These are phyloP conservation scores for Trametes gibbosa DNA, from an alignment of 768 basidiomycete species.

Conservation along the genomic window DNA sequence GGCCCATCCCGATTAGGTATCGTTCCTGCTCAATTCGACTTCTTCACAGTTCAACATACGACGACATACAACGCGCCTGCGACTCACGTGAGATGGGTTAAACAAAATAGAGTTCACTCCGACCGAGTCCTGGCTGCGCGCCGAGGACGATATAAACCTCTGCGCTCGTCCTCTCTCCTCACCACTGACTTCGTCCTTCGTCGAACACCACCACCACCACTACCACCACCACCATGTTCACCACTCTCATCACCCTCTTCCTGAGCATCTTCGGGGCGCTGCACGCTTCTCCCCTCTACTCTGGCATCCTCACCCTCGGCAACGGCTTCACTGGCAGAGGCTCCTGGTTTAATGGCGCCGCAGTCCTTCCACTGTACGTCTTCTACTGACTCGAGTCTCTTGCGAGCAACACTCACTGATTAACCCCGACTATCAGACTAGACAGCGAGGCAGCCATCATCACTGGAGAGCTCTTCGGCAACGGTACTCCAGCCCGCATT, in stretches of 20 bases:
- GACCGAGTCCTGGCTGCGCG: background rate
- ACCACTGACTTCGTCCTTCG: background rate
- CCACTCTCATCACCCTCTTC: too few relatives aligned
- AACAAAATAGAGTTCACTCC: constrained; percentile 8
- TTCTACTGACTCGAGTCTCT: too few relatives aligned
- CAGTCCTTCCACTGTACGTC: background rate
- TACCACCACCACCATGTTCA: background rate
- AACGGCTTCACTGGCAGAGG: background rate
- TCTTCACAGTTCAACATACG: too few relatives aligned
- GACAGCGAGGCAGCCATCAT: background rate
- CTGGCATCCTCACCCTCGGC: too few relatives aligned
- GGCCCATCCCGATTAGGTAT: background rate
- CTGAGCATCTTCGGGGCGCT: too few relatives aligned
- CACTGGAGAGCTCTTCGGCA: background rate
- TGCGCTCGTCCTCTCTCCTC: background rate
- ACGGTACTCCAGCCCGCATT: background rate
- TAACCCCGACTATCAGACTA: background rate
- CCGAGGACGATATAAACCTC: background rate
- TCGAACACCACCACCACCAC: background rate
- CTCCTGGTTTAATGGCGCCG: background rate
- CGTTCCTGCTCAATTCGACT: background rate
- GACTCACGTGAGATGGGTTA: constrained; percentile 2
- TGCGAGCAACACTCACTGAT: background rate
- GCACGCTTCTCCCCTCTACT: too few relatives aligned
- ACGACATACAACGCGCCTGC: constrained; percentile 1